Base-by-base conservation (phyloP, 768 basidiomycete genomes). In the Sporobolomyces pararoseus region DNA sequence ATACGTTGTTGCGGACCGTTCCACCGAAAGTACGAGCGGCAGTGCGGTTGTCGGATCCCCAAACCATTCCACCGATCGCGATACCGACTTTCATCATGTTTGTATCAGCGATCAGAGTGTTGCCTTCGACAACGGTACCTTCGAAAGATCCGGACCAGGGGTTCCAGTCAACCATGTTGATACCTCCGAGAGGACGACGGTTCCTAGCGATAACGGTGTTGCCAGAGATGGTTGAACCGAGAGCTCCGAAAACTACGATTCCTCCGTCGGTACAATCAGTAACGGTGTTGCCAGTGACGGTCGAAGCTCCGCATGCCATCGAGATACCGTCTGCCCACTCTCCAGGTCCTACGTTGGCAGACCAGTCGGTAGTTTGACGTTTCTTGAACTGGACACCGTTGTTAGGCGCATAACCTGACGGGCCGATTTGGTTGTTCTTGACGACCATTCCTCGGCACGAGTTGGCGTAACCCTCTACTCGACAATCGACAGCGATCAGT, bases 291-390 rank as follows among this genome's bases (percentile, higher is more conserved):
- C 66, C 66, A 7, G 68, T 68, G 60, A 78, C 72, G 25, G 60
- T 55, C n/a, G 68, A 72, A 7, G 55, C 59, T 27, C 59, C 63
- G 73, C 78, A 78, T 1, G 75, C 71, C 55, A 76, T 29, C 21
- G 73, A 75, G 52, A 78, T 76, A 21, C 77, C 78, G 60, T 78
- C 78, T 31, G 78, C 77, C 77, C 76, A 71, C 47, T 68, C 49
- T 21, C 46, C 31, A 5, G 60, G 44, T 3, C 27, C 35, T 59
- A 51, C 49, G 32, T 61, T 65, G 7, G 47, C 29, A 13, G 35
- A 23, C 46, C 55, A 61, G 63, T 49, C 52, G 39, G 35, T 17
- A 37, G 55, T 29, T 9, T 46, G 16, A 34, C 71, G 66, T 49
- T 65, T 72, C 27, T 68, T 52, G 73, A 74, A 73, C 39, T 75